These are phyloP conservation scores for Thymus mandschuricus DNA, from an alignment of 257 asterid genomes.

Conservation along the genomic window DNA sequence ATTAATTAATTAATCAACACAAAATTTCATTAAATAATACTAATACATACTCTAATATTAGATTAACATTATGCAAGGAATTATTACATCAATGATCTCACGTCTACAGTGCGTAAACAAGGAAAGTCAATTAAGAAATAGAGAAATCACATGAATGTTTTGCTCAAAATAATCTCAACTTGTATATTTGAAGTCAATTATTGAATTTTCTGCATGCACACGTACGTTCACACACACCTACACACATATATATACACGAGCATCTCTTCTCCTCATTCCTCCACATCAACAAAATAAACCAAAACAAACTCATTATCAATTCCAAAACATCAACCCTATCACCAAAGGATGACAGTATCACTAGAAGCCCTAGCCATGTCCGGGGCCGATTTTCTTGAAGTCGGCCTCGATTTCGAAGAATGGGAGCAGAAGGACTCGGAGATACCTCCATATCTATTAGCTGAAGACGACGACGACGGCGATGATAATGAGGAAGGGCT, in stretches of 20 bases:
- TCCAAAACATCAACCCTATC: too few relatives aligned
- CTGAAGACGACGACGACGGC: conserved; percentile 24
- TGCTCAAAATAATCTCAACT: conserved; percentile 7
- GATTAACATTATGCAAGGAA: not conserved
- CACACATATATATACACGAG: not conserved
- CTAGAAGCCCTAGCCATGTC: conserved; percentile 62
- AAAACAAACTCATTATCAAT: too few relatives aligned
- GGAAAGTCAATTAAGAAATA: not conserved
- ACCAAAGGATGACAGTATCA: conserved; percentile 36
- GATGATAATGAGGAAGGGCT: not conserved
- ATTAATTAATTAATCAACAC: not conserved
- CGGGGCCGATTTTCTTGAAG: conserved; percentile 40
- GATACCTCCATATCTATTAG: conserved; percentile 42
- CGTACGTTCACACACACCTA: not conserved
- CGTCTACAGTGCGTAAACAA: not conserved
- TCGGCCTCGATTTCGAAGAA: conserved; percentile 33
- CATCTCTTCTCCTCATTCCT: not conserved
- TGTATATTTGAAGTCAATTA: conserved; percentile 21
- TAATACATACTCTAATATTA: too few relatives aligned
- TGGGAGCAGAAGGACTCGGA: conserved; percentile 36
- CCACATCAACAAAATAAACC: not conserved
- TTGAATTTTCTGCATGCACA: conserved; percentile 21
- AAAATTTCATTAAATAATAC: not conserved
- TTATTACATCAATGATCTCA: not conserved
- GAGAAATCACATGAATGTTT: conserved; percentile 34